Conservation (phyloP, 176 grass and related monocot genomes). For the Secale cereale region DNA sequence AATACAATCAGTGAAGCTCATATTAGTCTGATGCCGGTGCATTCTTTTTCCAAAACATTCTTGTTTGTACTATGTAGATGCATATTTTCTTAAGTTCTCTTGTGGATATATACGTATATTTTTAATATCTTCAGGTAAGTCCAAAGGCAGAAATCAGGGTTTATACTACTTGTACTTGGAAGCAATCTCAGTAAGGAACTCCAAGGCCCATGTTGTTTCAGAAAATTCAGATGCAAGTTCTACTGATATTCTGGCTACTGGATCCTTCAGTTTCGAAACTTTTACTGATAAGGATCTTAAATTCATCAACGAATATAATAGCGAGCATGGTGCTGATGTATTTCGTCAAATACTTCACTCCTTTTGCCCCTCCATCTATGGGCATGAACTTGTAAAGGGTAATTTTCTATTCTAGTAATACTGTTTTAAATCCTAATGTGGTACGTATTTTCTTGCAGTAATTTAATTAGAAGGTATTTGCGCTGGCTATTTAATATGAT, state of each 20-base stretch:
- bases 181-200: constrained; percentile 78
- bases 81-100: constrained; percentile 1
- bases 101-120: neutral
- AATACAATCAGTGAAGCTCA: neutral
- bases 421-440: neutral
- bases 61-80: constrained; percentile 8
- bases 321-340: constrained; percentile 66
- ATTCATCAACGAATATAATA: constrained; percentile 53
- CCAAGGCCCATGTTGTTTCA: constrained; percentile 45
- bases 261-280: constrained; percentile 41
- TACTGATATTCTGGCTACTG: constrained; percentile 29
- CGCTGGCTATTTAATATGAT: neutral
- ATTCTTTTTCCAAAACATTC: neutral
- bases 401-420: neutral
- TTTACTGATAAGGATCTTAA: constrained; percentile 58
- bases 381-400: constrained; percentile 98
- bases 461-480: neutral
- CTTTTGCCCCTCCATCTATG: constrained; percentile 94
- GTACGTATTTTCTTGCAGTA: neutral
- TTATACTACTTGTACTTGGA: constrained; percentile 88
- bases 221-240: constrained; percentile 36
- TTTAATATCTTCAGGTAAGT: constrained; percentile 65
- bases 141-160: constrained; percentile 61
- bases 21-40: neutral
- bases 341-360: constrained; percentile 91